Base-by-base conservation (phyloP, 139 green algal genomes). In the Picocystis salinarum region DNA sequence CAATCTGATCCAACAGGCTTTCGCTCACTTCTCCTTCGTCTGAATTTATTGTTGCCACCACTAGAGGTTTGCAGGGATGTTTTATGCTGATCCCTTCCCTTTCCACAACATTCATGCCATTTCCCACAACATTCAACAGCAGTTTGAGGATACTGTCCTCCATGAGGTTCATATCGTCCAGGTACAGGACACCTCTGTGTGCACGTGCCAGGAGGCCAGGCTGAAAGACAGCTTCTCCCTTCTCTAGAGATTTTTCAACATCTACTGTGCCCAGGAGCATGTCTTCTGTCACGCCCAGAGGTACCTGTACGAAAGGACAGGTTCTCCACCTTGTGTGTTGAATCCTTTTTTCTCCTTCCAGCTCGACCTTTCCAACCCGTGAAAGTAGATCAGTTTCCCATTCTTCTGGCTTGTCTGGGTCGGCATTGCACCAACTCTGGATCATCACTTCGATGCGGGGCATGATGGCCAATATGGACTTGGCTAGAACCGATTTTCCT, bases 161-260 rank as follows among this genome's bases (percentile, higher is more conserved):
- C 36, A 44, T 20, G 7, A 44, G 36, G 36, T 44, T 44, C 7
- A 44, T 20, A 19, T 44, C 36, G 36, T 44, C 36, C 20, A 44
- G 24, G 36, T 44, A 44, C 7, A 44, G 36, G 7, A 44, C 26
- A 23, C 36, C 36, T 7, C 36, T 7, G 36, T 44, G 24, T 20
- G 36, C 36, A 19, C 26, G 24, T 7, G 9, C 36, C 7, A 44
- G 10, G 9, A 44, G 36, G 7, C 36, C 36, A 23, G 36, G 36
- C 9, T 20, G 26, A 23, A 44, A 44, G 36, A 23, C 36, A 19
- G 24, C 26, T 20, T 7, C 15, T 7, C 36, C 36, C 36, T 9
- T 10, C 36, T 44, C 20, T 20, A 44, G 36, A 7, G 36, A 19
- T 7, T 9, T 10, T 20, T 44, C 36, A 7, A 44, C 36, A 11